A percentile compares a stretch with the other conserved stretches of the same genome.
phyloP scores from a whole-genome alignment of 78 protist species.

The Planoprotostelium fungivorum region DNA sequence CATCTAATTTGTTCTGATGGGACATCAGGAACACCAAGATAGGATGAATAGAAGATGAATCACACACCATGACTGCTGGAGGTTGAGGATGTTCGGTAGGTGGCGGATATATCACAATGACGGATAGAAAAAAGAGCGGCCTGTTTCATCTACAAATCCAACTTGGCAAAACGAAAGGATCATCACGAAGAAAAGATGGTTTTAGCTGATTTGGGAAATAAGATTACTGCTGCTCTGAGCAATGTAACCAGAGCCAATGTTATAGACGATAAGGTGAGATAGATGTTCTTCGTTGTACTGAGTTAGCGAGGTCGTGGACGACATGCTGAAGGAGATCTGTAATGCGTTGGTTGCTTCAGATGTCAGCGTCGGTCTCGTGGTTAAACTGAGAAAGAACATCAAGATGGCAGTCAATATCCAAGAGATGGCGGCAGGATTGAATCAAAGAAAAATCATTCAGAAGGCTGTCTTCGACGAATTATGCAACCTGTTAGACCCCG shows the following conservation, averaged over 20 bases:
- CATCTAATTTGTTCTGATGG: background rate
- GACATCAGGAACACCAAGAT: too few relatives aligned
- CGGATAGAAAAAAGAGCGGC: background rate
- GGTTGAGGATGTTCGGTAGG: background rate
- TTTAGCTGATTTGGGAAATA: constrained; percentile 82
- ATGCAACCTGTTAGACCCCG: constrained; percentile 87
- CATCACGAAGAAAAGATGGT: constrained; percentile 86
- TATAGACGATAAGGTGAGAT: constrained; percentile 60
- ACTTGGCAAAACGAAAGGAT: background rate
- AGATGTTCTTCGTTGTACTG: background rate
- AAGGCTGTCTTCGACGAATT: constrained; percentile 84
- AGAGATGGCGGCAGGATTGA: constrained; percentile 80
- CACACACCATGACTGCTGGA: background rate
- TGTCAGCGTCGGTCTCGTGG: constrained; percentile 79
- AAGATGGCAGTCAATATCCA: constrained; percentile 55
- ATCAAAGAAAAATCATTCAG: constrained; percentile 74
- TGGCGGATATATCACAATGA: background rate
- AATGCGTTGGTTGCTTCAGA: constrained; percentile 85
- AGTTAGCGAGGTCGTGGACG: constrained; percentile 36
- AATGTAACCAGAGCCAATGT: constrained; percentile 51
- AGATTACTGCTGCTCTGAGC: constrained; percentile 76
- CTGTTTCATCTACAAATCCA: background rate
- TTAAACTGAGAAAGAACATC: constrained; percentile 69
- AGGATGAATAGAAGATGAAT: background rate
- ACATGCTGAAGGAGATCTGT: constrained; percentile 76